Percentiles rank a stretch among this genome's conserved stretches.
phyloP scores from a whole-genome alignment of 108 stramenopile species.

The Pseudonitzschia delicatissima region DNA sequence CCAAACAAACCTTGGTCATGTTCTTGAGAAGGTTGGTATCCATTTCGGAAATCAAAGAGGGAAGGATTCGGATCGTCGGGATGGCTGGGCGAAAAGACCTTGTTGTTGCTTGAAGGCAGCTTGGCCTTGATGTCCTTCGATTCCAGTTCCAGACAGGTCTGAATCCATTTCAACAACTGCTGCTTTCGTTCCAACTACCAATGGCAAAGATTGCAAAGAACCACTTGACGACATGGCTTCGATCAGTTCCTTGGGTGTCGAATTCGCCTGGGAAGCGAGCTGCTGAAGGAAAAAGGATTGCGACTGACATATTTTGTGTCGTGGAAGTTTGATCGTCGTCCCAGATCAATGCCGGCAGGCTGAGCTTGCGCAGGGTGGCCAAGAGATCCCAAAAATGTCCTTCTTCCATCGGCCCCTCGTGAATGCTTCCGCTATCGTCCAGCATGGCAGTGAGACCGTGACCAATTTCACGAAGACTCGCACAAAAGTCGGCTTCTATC shows the following conservation, averaged over 20 bases:
- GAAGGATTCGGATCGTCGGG: constrained; percentile 10
- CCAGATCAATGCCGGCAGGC: constrained; percentile 53
- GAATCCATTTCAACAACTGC: constrained; percentile 53
- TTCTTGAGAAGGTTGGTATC: constrained; percentile 32
- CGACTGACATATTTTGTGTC: constrained; percentile 5
- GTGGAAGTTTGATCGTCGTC: constrained; percentile 36
- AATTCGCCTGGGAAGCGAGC: constrained; percentile 19
- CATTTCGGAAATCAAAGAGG: constrained; percentile 19
- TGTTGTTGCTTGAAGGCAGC: neutral
- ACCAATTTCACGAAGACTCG: constrained; percentile 5
- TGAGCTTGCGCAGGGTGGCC: constrained; percentile 39
- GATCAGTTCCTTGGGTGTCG: constrained; percentile 44
- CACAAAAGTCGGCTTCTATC: constrained; percentile 50
- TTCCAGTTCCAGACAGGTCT: constrained; percentile 42
- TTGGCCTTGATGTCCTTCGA: constrained; percentile 6
- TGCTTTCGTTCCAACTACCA: constrained; percentile 43
- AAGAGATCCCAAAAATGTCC: constrained; percentile 70
- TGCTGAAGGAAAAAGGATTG: constrained; percentile 18
- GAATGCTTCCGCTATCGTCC: neutral
- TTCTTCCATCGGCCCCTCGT: constrained; percentile 25
- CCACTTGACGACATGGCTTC: constrained; percentile 11
- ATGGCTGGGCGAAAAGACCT: neutral
- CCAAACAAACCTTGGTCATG: constrained; percentile 49
- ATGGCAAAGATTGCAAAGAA: constrained; percentile 11
- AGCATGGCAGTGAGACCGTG: neutral